These are phyloP conservation scores for Chamaecyparis obtusa DNA, from an alignment of 75 land plant species.

Conservation along the genomic window DNA sequence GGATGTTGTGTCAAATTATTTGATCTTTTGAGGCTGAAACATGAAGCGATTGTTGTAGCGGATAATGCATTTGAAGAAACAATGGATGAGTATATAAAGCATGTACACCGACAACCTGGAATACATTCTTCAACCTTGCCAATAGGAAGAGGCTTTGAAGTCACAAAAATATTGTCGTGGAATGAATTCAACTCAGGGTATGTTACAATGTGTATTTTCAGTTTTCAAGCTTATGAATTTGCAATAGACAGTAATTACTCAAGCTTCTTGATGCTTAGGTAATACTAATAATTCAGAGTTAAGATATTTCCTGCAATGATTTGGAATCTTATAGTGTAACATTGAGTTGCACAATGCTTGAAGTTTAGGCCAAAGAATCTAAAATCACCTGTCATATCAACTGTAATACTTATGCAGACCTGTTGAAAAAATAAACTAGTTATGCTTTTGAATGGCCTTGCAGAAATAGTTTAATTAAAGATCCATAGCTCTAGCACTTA, in stretches of 20 bases:
- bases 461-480: not conserved
- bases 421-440: not conserved
- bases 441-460: not conserved
- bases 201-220: slow-evolving; percentile 14
- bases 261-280: not conserved
- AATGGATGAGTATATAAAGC: slow-evolving; percentile 42
- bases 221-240: not conserved
- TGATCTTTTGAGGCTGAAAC: slow-evolving; percentile 34
- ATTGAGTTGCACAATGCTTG: not conserved
- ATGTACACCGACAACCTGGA: slow-evolving; percentile 45
- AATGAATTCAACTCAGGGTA: slow-evolving; percentile 40
- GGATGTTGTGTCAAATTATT: slow-evolving; percentile 31
- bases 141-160: slow-evolving; percentile 40
- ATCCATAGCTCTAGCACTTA: not conserved
- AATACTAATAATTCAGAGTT: not conserved
- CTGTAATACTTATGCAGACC: not conserved
- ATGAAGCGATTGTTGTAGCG: slow-evolving; percentile 41
- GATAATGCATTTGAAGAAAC: slow-evolving; percentile 44
- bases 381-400: not conserved
- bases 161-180: slow-evolving; percentile 40
- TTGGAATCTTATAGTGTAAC: not conserved
- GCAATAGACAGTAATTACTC: not conserved
- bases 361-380: not conserved
- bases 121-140: slow-evolving; percentile 43
- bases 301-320: not conserved